Evolutionary conservation across 139 green algal species (phyloP), one percentile per base, ranked within the genome.

Genomic region (Yamagishiella unicocca): DNA sequence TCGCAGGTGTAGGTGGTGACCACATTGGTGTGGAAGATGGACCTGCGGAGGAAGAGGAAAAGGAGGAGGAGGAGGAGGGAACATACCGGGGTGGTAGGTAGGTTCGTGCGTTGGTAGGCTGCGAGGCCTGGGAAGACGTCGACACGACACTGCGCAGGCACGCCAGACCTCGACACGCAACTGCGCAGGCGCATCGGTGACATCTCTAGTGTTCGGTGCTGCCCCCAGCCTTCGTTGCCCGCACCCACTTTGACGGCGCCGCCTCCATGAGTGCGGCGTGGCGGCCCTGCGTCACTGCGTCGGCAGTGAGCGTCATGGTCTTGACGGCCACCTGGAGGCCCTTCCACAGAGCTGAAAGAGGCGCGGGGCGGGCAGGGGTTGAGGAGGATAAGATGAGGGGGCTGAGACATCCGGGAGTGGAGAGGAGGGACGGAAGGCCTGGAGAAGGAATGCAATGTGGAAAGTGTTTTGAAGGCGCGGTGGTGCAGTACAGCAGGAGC

Each of bases 1-100:
- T 90, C 86, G 82, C 82, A 87, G 12, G 78, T 87, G 78, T 90
- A 90, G 38, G 86, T 90, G 77, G 78, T 86, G 29, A 90, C 86
- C 25, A 90, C 86, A 62, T 90, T 77, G 38, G 77, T 53, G 78
- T 90, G 86, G 68, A 81, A 87, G 82, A 87, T 87, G 82, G 82
- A 87, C 66, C 46, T 80, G 66, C 27, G 35, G 76, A 35, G 50
- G 3, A 1, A 8, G 37, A 24, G 45, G 12, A 10, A 29, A 45
- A 9, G 42, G 73, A 81, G 33, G 75, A 12, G 50, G 75, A 46
- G 50, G 33, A 35, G 22, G 4, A 33, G 45, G 35, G n/a, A n/a
- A n/a, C n/a, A n/a, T n/a, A n/a, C n/a, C n/a, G n/a, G n/a, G n/a
- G n/a, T n/a, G n/a, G n/a, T n/a, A n/a, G n/a, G n/a, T n/a, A n/a